These are phyloP conservation scores for Aphanomyces cochlioides DNA, from an alignment of 352 stramenopile species.

Conservation along the genomic window DNA sequence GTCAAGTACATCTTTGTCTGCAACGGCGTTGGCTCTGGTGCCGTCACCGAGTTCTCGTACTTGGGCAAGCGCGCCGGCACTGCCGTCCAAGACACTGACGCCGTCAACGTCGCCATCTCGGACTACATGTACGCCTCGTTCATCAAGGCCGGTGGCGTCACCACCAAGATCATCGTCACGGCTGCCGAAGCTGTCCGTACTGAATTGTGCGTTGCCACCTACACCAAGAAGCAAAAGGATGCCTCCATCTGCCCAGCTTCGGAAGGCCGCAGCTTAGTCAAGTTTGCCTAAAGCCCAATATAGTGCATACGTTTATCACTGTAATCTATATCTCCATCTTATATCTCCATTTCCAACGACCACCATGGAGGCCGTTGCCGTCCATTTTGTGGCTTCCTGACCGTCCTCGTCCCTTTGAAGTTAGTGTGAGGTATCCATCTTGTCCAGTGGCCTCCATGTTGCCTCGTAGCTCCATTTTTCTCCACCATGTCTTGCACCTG, in stretches of 20 bases:
- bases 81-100: constrained; percentile 49
- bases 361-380: too few relatives aligned
- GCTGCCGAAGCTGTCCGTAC: constrained; percentile 50
- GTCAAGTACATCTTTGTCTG: constrained; percentile 72
- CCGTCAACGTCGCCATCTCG: constrained; percentile 51
- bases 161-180: constrained; percentile 44
- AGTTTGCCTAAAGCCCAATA: constrained; percentile 7
- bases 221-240: constrained; percentile 37
- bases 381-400: too few relatives aligned
- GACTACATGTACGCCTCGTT: constrained; percentile 48
- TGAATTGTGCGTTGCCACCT: constrained; percentile 46
- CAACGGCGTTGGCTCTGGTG: constrained; percentile 38
- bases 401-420: too few relatives aligned
- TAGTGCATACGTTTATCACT: too few relatives aligned
- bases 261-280: constrained; percentile 24
- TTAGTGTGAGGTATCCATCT: too few relatives aligned
- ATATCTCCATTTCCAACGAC: too few relatives aligned
- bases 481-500: too few relatives aligned
- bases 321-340: too few relatives aligned
- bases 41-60: constrained; percentile 52
- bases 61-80: constrained; percentile 45
- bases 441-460: too few relatives aligned
- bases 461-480: too few relatives aligned
- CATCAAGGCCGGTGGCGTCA: constrained; percentile 21
- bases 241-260: constrained; percentile 34